Percentiles rank a stretch among this genome's conserved stretches.
These are phyloP conservation scores for Seminavis robusta DNA, from an alignment of 108 stramenopile species.

Conservation along the genomic window DNA sequence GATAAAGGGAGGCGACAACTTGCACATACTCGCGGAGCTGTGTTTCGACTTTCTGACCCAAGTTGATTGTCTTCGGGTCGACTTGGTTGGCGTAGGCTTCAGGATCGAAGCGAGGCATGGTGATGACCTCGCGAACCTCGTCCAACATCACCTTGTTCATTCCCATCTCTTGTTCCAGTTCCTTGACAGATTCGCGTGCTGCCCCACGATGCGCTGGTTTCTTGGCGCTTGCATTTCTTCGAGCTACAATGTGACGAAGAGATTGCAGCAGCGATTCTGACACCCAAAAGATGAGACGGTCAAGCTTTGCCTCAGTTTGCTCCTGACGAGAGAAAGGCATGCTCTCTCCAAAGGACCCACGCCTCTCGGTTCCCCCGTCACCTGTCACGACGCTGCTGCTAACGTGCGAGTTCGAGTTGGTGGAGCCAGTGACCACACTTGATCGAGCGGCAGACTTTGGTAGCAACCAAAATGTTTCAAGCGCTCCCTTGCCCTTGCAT, in stretches of 20 bases:
- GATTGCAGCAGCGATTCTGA: conserved; percentile 22
- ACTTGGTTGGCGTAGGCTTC: not conserved
- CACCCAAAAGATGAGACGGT: conserved; percentile 25
- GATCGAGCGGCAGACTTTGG: not conserved
- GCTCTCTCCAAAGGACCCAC: too few relatives aligned
- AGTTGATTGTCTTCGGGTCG: not conserved
- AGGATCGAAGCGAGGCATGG: conserved; percentile 19
- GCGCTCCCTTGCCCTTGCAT: conserved; percentile 54
- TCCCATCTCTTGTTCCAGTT: too few relatives aligned
- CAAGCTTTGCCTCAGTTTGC: too few relatives aligned
- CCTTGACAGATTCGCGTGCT: too few relatives aligned
- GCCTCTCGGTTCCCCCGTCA: too few relatives aligned
- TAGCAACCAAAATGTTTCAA: conserved; percentile 46
- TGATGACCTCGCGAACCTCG: conserved; percentile 25
- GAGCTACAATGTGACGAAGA: conserved; percentile 16
- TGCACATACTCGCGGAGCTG: conserved; percentile 11
- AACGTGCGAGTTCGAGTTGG: not conserved
- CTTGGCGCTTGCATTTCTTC: not conserved
- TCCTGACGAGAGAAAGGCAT: too few relatives aligned
- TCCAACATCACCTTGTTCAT: conserved; percentile 24
- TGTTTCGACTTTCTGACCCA: not conserved
- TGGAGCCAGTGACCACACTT: not conserved
- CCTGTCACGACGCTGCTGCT: not conserved
- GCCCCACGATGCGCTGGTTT: not conserved
- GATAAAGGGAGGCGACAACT: conserved; percentile 15